phyloP scores from a whole-genome alignment of 179 eudicot genomes.

The Silene vulgaris region DNA sequence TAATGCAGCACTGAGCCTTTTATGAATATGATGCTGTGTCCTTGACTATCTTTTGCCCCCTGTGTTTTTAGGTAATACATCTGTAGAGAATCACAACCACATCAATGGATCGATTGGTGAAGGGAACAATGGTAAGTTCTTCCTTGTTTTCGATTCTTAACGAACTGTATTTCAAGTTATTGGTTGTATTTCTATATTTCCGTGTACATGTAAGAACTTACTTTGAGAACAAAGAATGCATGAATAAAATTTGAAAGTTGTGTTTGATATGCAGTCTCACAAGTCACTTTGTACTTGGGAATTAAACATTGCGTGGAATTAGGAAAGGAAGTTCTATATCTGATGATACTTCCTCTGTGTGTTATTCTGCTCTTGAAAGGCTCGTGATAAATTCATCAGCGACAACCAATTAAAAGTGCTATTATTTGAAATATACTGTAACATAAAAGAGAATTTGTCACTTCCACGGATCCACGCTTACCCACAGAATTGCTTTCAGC shows the following conservation, averaged over 20 bases:
- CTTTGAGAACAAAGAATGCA: neutral
- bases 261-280: neutral
- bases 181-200: neutral
- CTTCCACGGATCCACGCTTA: no score
- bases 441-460: no score
- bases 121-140: conserved; percentile 29
- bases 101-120: conserved; percentile 29
- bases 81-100: conserved; percentile 23
- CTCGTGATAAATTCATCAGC: neutral
- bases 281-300: neutral
- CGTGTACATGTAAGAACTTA: neutral
- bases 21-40: conserved; percentile 1
- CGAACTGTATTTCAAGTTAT: neutral
- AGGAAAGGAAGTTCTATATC: neutral
- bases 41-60: neutral
- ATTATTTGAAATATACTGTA: no score
- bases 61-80: conserved; percentile 27
- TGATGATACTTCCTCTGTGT: neutral
- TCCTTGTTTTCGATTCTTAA: conserved; percentile 5
- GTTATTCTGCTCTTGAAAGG: neutral
- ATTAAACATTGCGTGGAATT: neutral
- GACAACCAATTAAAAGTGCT: conserved; percentile 1
- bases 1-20: neutral
- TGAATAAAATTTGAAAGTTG: neutral
- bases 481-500: no score